Conservation (phyloP, 257 asterid genomes). For the Salvia miltiorrhiza region DNA sequence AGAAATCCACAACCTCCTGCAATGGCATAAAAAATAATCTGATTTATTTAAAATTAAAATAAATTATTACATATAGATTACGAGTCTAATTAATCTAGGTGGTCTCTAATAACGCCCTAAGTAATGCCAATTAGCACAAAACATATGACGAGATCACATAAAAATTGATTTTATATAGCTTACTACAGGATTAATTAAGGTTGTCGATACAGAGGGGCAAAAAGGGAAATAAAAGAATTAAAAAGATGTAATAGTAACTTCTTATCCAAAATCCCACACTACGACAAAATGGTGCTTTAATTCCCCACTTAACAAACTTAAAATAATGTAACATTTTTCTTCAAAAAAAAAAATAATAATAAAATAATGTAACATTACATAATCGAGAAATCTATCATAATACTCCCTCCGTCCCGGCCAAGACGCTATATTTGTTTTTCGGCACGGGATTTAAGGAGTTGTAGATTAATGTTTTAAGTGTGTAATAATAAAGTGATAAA, state of each 20-base stretch:
- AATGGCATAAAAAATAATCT: background rate
- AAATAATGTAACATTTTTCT: no score
- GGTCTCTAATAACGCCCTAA: slow-evolving; percentile 1
- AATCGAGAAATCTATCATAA: no score
- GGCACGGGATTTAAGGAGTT: no score
- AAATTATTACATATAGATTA: background rate
- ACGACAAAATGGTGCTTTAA: slow-evolving; percentile 6
- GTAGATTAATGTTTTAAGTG: no score
- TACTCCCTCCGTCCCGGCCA: no score
- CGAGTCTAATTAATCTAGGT: background rate
- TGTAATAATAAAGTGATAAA: no score
- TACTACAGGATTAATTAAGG: slow-evolving; percentile 28
- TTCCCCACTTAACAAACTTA: background rate
- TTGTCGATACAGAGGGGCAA: slow-evolving; percentile 16
- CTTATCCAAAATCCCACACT: slow-evolving; percentile 22
- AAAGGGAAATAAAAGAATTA: background rate
- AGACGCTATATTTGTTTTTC: no score
- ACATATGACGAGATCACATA: slow-evolving; percentile 6
- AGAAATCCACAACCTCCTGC: slow-evolving; percentile 93
- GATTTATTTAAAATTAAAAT: background rate
- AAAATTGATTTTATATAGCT: slow-evolving; percentile 16
- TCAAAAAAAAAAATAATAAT: no score
- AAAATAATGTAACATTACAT: no score
- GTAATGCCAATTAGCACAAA: background rate
- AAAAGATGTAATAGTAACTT: slow-evolving; percentile 6